These are phyloP conservation scores for Solanum aculeatissimum DNA, from an alignment of 305 asterid species.

Conservation along the genomic window DNA sequence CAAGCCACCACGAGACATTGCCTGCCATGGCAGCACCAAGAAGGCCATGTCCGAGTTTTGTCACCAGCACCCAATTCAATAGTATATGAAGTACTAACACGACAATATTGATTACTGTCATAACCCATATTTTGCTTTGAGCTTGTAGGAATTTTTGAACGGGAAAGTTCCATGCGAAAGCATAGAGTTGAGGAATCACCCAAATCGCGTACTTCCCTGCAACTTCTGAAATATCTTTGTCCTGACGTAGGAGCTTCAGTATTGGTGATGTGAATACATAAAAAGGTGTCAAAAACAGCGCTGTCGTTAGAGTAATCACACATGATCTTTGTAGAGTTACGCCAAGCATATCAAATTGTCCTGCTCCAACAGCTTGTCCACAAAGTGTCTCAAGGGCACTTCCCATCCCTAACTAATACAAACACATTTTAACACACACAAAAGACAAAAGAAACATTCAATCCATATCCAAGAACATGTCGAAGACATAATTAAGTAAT, in stretches of 20 bases:
- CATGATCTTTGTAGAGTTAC: constrained; percentile 69
- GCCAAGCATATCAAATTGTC: constrained; percentile 53
- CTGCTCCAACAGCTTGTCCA: constrained; percentile 87
- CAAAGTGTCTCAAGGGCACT: constrained; percentile 87
- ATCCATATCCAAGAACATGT: not conserved
- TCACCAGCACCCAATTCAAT: constrained; percentile 54
- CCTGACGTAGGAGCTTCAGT: constrained; percentile 40
- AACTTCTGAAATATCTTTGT: constrained; percentile 26
- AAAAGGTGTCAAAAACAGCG: constrained; percentile 48
- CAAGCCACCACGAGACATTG: constrained; percentile 70
- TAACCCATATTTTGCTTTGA: constrained; percentile 77
- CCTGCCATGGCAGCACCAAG: constrained; percentile 77
- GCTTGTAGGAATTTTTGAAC: constrained; percentile 74
- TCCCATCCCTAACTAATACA: constrained; percentile 83
- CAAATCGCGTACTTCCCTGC: constrained; percentile 64
- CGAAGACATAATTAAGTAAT: not conserved
- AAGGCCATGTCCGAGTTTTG: constrained; percentile 36
- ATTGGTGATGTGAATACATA: constrained; percentile 51
- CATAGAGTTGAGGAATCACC: constrained; percentile 71
- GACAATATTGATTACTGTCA: constrained; percentile 42
- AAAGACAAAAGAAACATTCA: not conserved
- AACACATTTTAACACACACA: not conserved
- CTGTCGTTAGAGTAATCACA: constrained; percentile 39
- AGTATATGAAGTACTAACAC: constrained; percentile 45
- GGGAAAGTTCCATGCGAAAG: constrained; percentile 72